Conservation (phyloP, 495 filamentous ascomycete genomes). For the Tuber borchii region DNA sequence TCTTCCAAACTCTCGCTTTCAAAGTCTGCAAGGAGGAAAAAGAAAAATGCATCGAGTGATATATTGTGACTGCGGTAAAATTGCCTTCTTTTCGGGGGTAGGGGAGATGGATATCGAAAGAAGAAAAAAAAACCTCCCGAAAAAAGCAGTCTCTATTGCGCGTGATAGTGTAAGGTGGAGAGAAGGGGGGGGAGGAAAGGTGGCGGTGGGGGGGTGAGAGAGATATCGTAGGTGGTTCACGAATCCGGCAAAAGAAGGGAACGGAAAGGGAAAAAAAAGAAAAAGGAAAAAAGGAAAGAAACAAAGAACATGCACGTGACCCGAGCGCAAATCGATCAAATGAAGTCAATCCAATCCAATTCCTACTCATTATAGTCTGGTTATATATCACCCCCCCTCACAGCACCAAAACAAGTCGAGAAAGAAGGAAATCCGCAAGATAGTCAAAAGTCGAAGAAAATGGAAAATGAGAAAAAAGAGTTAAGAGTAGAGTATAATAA, state of each 20-base stretch:
- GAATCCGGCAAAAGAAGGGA: neutral
- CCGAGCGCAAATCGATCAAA: neutral
- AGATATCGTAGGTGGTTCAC: neutral
- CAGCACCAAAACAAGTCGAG: neutral
- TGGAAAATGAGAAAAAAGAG: neutral
- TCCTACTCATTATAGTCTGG: constrained; percentile 1
- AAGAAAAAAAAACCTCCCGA: neutral
- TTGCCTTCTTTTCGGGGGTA: neutral
- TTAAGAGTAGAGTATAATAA: constrained; percentile 1
- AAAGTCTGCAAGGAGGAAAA: neutral
- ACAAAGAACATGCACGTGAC: neutral
- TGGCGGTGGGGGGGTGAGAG: neutral
- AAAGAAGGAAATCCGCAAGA: neutral
- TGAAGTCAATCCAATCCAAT: constrained; percentile 1
- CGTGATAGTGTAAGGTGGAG: neutral
- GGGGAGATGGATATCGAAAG: neutral
- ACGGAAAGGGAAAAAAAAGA: neutral
- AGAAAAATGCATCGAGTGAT: neutral
- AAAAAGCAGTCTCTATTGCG: neutral
- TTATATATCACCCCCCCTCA: neutral
- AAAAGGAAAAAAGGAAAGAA: neutral
- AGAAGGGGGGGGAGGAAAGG: neutral
- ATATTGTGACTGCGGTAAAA: neutral
- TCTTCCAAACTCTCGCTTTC: too few relatives aligned
- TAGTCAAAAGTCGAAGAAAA: neutral